Evolutionary conservation across 495 filamentous ascomycete species (phyloP), one percentile per base, ranked within the genome.

Genomic region (Glutinoglossum americanum): DNA sequence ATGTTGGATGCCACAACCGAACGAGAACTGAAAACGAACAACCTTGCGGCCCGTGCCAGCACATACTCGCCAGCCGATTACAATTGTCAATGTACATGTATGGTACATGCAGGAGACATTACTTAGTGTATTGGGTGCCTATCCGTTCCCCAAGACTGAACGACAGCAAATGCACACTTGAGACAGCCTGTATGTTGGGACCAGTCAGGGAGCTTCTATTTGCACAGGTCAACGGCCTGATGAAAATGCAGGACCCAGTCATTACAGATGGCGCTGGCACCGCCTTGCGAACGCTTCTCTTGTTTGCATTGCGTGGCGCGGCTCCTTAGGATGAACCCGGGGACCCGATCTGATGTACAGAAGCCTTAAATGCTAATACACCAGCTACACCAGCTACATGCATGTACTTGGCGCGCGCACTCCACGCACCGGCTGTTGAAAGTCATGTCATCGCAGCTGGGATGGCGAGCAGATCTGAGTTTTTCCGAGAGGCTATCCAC

Each of bases 401-500:
- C 15, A 53, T 19, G 5, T 53, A 30, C 49, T 53, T 53, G 49
- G 23, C 23, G 11, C 13, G 49, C 28, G 17, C 23, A 19, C 41
- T 45, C 41, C 13, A 5, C 13, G 41, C 41, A 19, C 41, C 19
- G 21, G 41, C 41, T 21, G 21, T 21, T 45, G 41, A 45, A 45
- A 53, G 51, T 6, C 11, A 63, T 54, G 60, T 26, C 41, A 25
- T 32, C 51, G 37, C 23, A 51, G 13, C 44, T 55, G 58, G 39
- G 54, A 66, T 73, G 69, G 73, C 71, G 62, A 25, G 58, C 63
- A n/a, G 45, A 57, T 11, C 58, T 80, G 57, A 69, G 69, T 11
- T 80, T 81, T 62, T 69, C 76, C 21, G 74, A 76, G 44, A 67
- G 78, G 54, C 64, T 81, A 54, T 65, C 64, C 44, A 64, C 64